Conservation (phyloP, 805 yeast genomes). For the Zygosaccharomyces pseudorouxii region DNA sequence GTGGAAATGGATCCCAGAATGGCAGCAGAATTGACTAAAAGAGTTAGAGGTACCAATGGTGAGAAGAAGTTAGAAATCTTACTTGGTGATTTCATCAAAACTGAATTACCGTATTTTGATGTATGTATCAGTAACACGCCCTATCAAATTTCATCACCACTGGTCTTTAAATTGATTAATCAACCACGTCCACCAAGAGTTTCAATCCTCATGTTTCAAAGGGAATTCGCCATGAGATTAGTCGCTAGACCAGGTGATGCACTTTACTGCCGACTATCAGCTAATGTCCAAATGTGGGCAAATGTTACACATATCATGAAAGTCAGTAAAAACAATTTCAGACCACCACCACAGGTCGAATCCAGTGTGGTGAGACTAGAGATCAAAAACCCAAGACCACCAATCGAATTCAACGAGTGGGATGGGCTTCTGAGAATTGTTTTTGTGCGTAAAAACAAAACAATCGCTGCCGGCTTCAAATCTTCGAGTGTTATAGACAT, state of each 20-base stretch:
- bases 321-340: conserved; percentile 92
- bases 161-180: conserved; percentile 85
- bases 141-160: conserved; percentile 93
- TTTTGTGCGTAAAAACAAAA: conserved; percentile 90
- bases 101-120: conserved; percentile 91
- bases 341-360: conserved; percentile 98
- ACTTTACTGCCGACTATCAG: conserved; percentile 86
- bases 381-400: conserved; percentile 89
- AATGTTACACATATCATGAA: conserved; percentile 97
- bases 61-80: conserved; percentile 88
- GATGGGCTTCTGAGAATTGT: conserved; percentile 90
- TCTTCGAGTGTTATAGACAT: conserved; percentile 73
- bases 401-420: conserved; percentile 92
- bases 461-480: conserved; percentile 88
- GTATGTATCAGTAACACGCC: conserved; percentile 97
- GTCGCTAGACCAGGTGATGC: conserved; percentile 96
- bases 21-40: conserved; percentile 97
- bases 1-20: conserved; percentile 99
- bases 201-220: conserved; percentile 93
- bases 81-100: conserved; percentile 93
- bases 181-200: conserved; percentile 94
- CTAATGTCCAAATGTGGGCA: conserved; percentile 99
- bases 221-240: conserved; percentile 91
- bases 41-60: conserved; percentile 95
- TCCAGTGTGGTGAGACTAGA: conserved; percentile 93